These are phyloP conservation scores for Remersonia thermophila DNA, from an alignment of 2,329 filamentous ascomycete genomes.

Conservation along the genomic window DNA sequence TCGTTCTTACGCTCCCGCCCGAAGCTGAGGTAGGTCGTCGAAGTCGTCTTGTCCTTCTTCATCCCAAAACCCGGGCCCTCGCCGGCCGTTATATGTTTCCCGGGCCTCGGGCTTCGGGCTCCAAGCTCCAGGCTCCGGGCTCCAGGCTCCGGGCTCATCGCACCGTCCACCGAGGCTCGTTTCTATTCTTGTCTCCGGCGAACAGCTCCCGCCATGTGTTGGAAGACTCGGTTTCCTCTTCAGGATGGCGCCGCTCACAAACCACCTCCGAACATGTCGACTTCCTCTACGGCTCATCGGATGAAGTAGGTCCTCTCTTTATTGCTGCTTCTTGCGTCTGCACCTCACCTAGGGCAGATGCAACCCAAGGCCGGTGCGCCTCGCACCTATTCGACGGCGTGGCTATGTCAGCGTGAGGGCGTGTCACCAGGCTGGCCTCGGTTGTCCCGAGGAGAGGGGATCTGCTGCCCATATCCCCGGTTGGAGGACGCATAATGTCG, in stretches of 20 bases:
- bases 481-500: not conserved
- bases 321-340: not conserved
- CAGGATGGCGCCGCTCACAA: not conserved
- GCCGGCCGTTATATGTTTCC: conserved; percentile 3
- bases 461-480: conserved; percentile 3
- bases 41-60: not conserved
- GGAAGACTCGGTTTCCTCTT: not conserved
- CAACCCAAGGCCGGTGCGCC: conserved; percentile 5
- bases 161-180: not conserved
- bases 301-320: conserved; percentile 7
- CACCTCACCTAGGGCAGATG: no score
- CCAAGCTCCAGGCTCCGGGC: not conserved
- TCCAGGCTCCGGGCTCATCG: not conserved
- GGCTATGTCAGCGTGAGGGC: no score
- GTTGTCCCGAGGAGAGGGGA: not conserved
- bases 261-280: not conserved
- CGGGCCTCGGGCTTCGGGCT: no score
- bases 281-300: conserved; percentile 7
- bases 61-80: conserved; percentile 1
- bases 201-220: not conserved
- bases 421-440: no score
- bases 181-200: conserved; percentile 5
- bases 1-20: not conserved
- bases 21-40: not conserved
- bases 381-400: no score